Conservation (phyloP, 208 protist genomes). For the Balamuthia mandrillaris region DNA sequence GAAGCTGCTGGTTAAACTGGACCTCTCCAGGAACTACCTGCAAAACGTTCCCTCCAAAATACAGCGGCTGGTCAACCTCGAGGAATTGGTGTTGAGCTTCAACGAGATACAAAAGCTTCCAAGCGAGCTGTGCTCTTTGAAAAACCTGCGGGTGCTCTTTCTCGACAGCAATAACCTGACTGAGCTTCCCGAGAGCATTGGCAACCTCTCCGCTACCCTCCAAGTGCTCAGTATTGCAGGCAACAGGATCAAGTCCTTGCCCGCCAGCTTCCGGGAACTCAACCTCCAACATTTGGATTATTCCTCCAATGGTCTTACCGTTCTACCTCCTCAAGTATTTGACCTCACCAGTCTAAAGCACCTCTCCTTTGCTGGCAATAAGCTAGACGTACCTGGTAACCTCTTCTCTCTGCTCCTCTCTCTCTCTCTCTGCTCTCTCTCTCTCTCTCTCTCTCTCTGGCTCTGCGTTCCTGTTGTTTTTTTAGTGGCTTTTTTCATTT, state of each 20-base stretch:
- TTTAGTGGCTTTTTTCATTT: too few relatives aligned
- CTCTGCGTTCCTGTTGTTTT: too few relatives aligned
- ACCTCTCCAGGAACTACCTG: slow-evolving; percentile 25
- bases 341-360: background rate
- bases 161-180: slow-evolving; percentile 14
- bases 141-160: slow-evolving; percentile 28
- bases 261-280: background rate
- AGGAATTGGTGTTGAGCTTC: slow-evolving; percentile 10
- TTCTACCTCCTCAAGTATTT: slow-evolving; percentile 1
- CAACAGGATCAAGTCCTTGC: background rate
- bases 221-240: background rate
- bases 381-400: background rate
- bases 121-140: slow-evolving; percentile 18
- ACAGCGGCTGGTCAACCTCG: slow-evolving; percentile 29
- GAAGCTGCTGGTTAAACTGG: slow-evolving; percentile 25
- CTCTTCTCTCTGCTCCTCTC: background rate
- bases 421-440: background rate
- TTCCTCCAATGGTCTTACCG: background rate
- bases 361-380: background rate
- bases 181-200: background rate
- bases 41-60: slow-evolving; percentile 6
- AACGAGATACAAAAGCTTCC: slow-evolving; percentile 22
- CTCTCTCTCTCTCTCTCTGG: too few relatives aligned
- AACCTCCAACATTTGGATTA: background rate
- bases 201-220: background rate